Percentiles rank a stretch among this genome's conserved stretches.
Evolutionary conservation across 2,329 filamentous ascomycete species (phyloP).

Genomic region (Cadophora sp.): DNA sequence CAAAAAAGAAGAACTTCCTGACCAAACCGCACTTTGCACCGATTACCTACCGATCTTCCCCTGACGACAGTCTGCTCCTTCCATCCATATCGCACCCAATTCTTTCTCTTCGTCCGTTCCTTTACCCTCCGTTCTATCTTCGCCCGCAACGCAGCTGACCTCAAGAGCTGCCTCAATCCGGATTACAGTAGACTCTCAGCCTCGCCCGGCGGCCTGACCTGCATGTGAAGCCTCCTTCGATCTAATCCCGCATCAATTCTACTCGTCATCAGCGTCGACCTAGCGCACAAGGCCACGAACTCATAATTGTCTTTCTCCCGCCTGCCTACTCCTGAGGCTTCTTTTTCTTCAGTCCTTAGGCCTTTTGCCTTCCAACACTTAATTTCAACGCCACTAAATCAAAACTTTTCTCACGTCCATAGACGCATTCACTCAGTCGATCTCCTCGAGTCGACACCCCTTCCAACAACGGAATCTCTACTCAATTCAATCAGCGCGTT

Average conservation of each 20-base stretch:
- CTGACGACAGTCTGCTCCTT: no score
- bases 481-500: constrained; percentile 70
- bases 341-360: constrained; percentile 27
- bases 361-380: constrained; percentile 25
- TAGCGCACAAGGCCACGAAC: constrained; percentile 31
- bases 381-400: constrained; percentile 10
- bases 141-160: constrained; percentile 8
- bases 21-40: no score
- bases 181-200: constrained; percentile 9
- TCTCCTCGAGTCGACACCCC: constrained; percentile 30
- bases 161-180: background rate
- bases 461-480: constrained; percentile 26
- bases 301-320: constrained; percentile 24
- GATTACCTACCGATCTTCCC: background rate
- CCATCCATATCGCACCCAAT: constrained; percentile 3
- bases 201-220: constrained; percentile 1
- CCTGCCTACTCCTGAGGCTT: constrained; percentile 25
- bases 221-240: constrained; percentile 27
- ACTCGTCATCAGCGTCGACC: constrained; percentile 38
- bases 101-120: constrained; percentile 10
- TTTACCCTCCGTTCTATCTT: constrained; percentile 10
- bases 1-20: background rate
- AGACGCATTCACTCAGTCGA: constrained; percentile 24
- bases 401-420: constrained; percentile 2
- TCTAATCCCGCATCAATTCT: constrained; percentile 28